A percentile compares a stretch with the other conserved stretches of the same genome.
Conservation (phyloP, 306 rosid genomes). For the Cyamopsis tetragonoloba region DNA sequence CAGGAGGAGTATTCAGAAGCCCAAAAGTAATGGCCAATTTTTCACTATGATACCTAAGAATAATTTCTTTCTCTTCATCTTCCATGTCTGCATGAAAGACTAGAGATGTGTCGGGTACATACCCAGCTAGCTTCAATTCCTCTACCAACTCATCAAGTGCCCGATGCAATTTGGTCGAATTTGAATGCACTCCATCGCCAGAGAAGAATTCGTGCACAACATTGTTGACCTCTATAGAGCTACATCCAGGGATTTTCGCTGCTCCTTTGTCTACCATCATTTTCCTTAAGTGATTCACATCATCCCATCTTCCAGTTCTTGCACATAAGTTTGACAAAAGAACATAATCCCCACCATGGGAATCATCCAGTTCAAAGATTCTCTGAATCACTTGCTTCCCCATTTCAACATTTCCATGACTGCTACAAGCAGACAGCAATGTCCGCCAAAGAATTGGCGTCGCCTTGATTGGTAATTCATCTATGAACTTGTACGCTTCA, state of each 20-base stretch:
- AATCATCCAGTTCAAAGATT: slow-evolving; percentile 64
- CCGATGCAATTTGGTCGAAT: slow-evolving; percentile 43
- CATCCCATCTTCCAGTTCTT: slow-evolving; percentile 73
- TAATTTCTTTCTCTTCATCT: slow-evolving; percentile 57
- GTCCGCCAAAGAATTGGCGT: slow-evolving; percentile 80
- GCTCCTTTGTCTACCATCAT: slow-evolving; percentile 68
- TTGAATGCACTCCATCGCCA: slow-evolving; percentile 59
- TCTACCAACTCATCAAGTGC: slow-evolving; percentile 67
- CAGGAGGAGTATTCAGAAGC: slow-evolving; percentile 62
- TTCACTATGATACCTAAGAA: slow-evolving; percentile 82
- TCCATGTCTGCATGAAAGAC: slow-evolving; percentile 65
- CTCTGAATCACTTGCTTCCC: slow-evolving; percentile 54
- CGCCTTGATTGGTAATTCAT: slow-evolving; percentile 54
- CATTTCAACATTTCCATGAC: slow-evolving; percentile 68
- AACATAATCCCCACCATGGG: slow-evolving; percentile 89
- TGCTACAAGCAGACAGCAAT: slow-evolving; percentile 65
- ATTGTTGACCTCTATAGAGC: slow-evolving; percentile 79
- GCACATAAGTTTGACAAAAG: slow-evolving; percentile 76
- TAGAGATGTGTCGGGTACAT: slow-evolving; percentile 68
- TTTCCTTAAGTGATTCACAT: slow-evolving; percentile 63
- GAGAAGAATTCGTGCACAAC: slow-evolving; percentile 86
- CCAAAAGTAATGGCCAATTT: slow-evolving; percentile 78
- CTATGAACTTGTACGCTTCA: slow-evolving; percentile 70
- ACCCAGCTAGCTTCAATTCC: slow-evolving; percentile 70
- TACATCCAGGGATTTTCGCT: slow-evolving; percentile 74